A percentile compares a stretch with the other conserved stretches of the same genome.
phyloP scores from a whole-genome alignment of 129 eudicot genomes.

The Centella asiatica region DNA sequence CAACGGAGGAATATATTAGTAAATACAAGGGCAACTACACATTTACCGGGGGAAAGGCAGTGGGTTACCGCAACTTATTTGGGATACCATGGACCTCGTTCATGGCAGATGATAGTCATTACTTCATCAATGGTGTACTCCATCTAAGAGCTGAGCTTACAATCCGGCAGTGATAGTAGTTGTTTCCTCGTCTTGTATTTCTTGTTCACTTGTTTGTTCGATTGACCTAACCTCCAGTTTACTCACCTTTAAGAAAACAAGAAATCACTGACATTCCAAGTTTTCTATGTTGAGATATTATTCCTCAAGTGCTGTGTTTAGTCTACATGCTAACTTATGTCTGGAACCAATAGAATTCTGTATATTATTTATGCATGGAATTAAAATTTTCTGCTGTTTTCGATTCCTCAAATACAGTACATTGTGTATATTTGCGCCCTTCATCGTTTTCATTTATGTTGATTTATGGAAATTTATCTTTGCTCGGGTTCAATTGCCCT shows the following conservation, averaged over 20 bases:
- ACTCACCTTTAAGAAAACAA: not conserved
- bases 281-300: too few species aligned
- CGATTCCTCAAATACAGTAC: too few species aligned
- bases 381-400: too few species aligned
- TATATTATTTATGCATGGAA: too few species aligned
- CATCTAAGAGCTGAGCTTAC: constrained; percentile 85
- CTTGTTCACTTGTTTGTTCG: not conserved
- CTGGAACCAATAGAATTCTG: too few species aligned
- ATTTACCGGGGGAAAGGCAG: constrained; percentile 78
- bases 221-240: not conserved
- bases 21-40: constrained; percentile 81
- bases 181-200: not conserved
- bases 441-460: too few species aligned
- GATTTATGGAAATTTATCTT: too few species aligned
- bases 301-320: too few species aligned
- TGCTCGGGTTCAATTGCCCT: too few species aligned
- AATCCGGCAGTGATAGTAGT: constrained; percentile 30
- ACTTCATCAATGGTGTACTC: constrained; percentile 56
- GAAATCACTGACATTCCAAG: not conserved
- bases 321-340: not conserved
- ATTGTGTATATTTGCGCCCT: too few species aligned
- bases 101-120: constrained; percentile 60
- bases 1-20: constrained; percentile 59
- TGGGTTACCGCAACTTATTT: constrained; percentile 69
- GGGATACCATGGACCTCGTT: constrained; percentile 73